phyloP scores from a whole-genome alignment of 2,329 filamentous ascomycete species.

The Magnaporthiopsis rhizophila region DNA sequence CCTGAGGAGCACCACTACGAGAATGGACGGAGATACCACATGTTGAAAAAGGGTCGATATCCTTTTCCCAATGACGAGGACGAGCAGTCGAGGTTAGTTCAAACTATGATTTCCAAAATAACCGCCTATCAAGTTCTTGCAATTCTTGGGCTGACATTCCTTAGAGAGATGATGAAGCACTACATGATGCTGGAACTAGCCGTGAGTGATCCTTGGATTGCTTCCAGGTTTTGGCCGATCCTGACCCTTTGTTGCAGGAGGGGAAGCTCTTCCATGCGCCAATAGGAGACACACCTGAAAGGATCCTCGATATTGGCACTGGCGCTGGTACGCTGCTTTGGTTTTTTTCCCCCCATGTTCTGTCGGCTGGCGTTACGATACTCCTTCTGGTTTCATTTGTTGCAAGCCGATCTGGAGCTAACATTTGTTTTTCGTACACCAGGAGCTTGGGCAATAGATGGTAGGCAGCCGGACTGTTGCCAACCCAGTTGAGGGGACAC shows the following conservation, averaged over 20 bases:
- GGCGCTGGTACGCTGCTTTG: constrained; percentile 30
- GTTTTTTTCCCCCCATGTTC: not conserved
- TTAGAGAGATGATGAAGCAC: constrained; percentile 34
- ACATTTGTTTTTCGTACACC: not conserved
- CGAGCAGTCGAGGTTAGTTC: constrained; percentile 30
- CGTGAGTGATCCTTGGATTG: constrained; percentile 14
- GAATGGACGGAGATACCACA: constrained; percentile 28
- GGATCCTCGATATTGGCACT: constrained; percentile 40
- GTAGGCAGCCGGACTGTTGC: not conserved
- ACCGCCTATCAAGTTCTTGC: no score
- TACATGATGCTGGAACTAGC: constrained; percentile 35
- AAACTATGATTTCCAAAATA: no score
- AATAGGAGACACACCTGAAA: constrained; percentile 29
- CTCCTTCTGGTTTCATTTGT: no score
- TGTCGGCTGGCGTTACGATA: not conserved
- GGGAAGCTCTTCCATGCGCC: constrained; percentile 32
- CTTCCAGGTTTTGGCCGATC: not conserved
- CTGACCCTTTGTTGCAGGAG: constrained; percentile 16
- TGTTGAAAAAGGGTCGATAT: constrained; percentile 34
- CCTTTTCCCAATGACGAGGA: constrained; percentile 37
- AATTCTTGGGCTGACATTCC: no score
- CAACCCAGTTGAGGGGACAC: not conserved
- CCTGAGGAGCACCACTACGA: constrained; percentile 15
- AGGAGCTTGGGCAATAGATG: constrained; percentile 36
- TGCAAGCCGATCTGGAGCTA: not conserved